phyloP scores from a whole-genome alignment of 2,329 filamentous ascomycete genomes.

The Paramyrothecium roridum region DNA sequence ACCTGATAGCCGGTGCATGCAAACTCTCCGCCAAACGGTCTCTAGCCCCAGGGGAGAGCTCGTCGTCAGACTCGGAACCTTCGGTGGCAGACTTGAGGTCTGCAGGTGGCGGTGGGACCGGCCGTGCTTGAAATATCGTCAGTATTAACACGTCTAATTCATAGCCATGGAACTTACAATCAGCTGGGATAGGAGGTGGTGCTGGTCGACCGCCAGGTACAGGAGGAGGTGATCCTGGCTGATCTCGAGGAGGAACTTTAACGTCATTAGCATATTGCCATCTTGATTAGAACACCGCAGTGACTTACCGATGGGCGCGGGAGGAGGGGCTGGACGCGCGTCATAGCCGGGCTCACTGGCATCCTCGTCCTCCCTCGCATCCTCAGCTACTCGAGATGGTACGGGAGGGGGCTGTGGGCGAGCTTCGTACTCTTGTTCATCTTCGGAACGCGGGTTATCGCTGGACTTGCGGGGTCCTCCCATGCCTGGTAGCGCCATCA shows the following conservation, averaged over 20 bases:
- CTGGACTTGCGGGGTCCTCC: slow-evolving; percentile 51
- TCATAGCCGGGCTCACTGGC: slow-evolving; percentile 31
- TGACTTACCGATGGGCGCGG: slow-evolving; percentile 18
- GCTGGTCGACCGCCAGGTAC: slow-evolving; percentile 49
- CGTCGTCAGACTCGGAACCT: slow-evolving; percentile 87
- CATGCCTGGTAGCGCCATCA: slow-evolving; percentile 72
- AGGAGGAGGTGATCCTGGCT: slow-evolving; percentile 35
- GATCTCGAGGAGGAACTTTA: slow-evolving; percentile 29
- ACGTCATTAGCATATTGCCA: background rate
- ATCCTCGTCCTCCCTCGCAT: slow-evolving; percentile 15
- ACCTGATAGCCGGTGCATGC: slow-evolving; percentile 41
- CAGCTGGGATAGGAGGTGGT: slow-evolving; percentile 56
- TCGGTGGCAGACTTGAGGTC: slow-evolving; percentile 63
- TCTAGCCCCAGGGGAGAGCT: slow-evolving; percentile 59
- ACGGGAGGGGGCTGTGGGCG: slow-evolving; percentile 24
- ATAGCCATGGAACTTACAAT: slow-evolving; percentile 48
- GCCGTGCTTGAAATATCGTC: slow-evolving; percentile 51
- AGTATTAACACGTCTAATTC: slow-evolving; percentile 20
- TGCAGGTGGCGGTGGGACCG: slow-evolving; percentile 52
- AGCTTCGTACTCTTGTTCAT: slow-evolving; percentile 25
- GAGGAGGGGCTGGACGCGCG: slow-evolving; percentile 27
- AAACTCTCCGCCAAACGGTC: slow-evolving; percentile 38
- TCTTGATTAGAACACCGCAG: background rate
- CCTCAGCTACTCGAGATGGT: slow-evolving; percentile 20
- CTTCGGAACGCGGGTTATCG: slow-evolving; percentile 32